Conservation (phyloP, 192 early-diverging fungal species). For the Coemansia sp. region DNA sequence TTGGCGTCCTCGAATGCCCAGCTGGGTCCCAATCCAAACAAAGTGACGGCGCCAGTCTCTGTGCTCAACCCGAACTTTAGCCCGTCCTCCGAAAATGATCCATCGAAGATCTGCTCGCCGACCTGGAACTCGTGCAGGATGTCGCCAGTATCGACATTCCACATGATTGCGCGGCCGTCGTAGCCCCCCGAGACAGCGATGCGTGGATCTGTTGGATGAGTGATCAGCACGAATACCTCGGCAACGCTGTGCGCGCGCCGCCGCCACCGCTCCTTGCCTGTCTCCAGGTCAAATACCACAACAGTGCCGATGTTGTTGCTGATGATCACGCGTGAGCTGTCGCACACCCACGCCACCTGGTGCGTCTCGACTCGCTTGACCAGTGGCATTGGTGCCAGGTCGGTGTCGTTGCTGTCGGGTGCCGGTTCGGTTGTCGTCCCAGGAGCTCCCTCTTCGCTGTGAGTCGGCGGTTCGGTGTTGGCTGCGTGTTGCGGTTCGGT, state of each 20-base stretch:
- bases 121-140: slow-evolving; percentile 57
- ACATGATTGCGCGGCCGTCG: slow-evolving; percentile 78
- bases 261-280: slow-evolving; percentile 57
- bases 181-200: slow-evolving; percentile 78
- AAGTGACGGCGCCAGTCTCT: slow-evolving; percentile 64
- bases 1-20: slow-evolving; percentile 42
- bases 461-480: background rate
- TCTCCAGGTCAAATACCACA: slow-evolving; percentile 65
- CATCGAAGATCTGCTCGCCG: slow-evolving; percentile 65
- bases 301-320: slow-evolving; percentile 69
- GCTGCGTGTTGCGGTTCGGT: background rate
- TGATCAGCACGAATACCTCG: slow-evolving; percentile 72
- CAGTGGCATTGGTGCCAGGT: slow-evolving; percentile 1
- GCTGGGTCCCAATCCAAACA: slow-evolving; percentile 67
- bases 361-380: slow-evolving; percentile 43
- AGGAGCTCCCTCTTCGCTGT: background rate
- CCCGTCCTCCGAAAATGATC: slow-evolving; percentile 76
- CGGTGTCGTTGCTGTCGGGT: slow-evolving; percentile 8
- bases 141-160: slow-evolving; percentile 67
- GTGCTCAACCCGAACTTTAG: slow-evolving; percentile 71
- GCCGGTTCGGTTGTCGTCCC: slow-evolving; percentile 12
- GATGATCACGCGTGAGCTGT: slow-evolving; percentile 67
- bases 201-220: slow-evolving; percentile 71
- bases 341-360: slow-evolving; percentile 71
- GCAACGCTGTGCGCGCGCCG: slow-evolving; percentile 37